Base-by-base conservation (phyloP, 2,329 filamentous ascomycete genomes). In the Penicillium vulpinum region DNA sequence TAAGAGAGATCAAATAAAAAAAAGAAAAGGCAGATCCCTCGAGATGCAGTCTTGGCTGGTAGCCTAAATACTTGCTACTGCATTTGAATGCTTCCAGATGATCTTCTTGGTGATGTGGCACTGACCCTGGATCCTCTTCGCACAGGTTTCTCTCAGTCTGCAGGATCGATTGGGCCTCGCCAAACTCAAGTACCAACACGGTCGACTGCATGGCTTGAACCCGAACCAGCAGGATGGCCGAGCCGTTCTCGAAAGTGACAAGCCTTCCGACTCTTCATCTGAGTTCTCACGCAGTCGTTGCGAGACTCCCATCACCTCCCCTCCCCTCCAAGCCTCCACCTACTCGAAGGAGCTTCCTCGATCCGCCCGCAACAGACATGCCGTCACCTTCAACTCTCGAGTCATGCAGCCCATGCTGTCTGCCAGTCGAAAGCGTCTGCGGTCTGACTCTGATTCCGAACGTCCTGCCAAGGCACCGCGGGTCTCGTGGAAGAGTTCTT, bases 121-220 rank as follows among this genome's bases (percentile, higher is more conserved):
- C 48, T 55, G 31, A 58, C 51, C n/a, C 33, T 51, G 10, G 38
- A 22, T 35, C 39, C 21, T 52, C 40, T 28, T 31, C 11, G 7
- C 22, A 44, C 39, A 97, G 94, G 96, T 99, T 80, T 94, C 92
- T 67, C 85, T 93, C 73, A 90, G 89, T 70, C 82, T 99, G 54
- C 92, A 97, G 78, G 92, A 96, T 80, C 91, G 93, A 62, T 86
- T 99, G 58, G 93, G 94, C 57, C 86, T 97, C 62, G 94, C 94
- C 73, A 94, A 95, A 76, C 94, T 97, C 84, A 97, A 97, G 80
- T 92, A 94, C 65, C 92, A 95, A 77, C 89, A 96, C 79, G 92
- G 92, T 73, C 95, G 92, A 88, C 89, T 97, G 77, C 90, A 94
- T 75, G 84, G 96, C 16, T 58, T 70, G 48, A 73, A 90, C 83